These are phyloP conservation scores for Annulohypoxylon stygium DNA, from an alignment of 495 filamentous ascomycete genomes.

Conservation along the genomic window DNA sequence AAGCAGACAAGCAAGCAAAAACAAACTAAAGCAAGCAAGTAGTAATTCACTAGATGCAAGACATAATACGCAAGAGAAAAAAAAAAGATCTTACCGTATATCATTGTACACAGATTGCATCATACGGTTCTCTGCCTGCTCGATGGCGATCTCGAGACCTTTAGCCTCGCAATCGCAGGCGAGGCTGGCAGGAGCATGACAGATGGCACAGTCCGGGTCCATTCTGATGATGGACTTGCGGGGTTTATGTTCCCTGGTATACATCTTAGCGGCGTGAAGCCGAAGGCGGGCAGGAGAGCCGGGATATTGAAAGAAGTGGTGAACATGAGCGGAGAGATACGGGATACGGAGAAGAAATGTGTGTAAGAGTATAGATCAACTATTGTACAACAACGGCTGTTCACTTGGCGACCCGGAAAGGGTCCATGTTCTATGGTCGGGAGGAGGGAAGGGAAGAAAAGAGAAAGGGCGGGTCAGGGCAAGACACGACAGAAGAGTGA, in stretches of 20 bases:
- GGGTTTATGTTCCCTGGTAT: constrained; percentile 60
- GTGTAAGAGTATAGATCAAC: constrained; percentile 35
- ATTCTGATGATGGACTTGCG: constrained; percentile 67
- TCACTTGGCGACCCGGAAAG: constrained; percentile 51
- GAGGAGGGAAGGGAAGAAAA: constrained; percentile 48
- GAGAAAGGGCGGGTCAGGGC: constrained; percentile 46
- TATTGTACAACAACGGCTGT: constrained; percentile 50
- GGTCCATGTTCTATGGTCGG: constrained; percentile 50
- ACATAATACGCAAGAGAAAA: constrained; percentile 22
- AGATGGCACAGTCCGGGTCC: constrained; percentile 80
- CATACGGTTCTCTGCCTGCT: constrained; percentile 74
- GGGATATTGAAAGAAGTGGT: constrained; percentile 46
- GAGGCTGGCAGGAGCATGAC: constrained; percentile 70
- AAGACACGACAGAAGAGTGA: constrained; percentile 48
- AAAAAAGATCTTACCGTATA: constrained; percentile 66
- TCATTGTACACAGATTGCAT: constrained; percentile 72
- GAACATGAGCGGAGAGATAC: constrained; percentile 45
- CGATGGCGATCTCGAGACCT: constrained; percentile 73
- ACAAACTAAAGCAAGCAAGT: constrained; percentile 15
- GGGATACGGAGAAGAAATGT: constrained; percentile 19
- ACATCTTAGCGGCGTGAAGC: constrained; percentile 64
- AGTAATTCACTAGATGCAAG: constrained; percentile 9
- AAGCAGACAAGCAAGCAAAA: constrained; percentile 1
- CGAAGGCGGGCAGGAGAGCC: constrained; percentile 47
- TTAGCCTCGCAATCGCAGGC: constrained; percentile 78